Evolutionary conservation across 805 yeast species (phyloP).

Genomic region (Ogataea nitratoaversa): DNA sequence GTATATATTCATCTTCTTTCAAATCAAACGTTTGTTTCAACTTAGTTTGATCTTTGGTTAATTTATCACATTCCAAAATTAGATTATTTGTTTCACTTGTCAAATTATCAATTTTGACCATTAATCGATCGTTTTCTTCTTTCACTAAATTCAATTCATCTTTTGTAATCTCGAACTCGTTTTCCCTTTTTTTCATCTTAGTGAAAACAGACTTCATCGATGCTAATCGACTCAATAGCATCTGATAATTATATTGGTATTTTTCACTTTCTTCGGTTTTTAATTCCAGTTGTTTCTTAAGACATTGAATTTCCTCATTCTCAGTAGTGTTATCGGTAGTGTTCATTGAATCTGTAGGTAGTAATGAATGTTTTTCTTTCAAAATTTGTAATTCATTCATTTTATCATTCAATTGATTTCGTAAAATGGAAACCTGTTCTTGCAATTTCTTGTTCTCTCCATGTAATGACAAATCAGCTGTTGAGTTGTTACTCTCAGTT

Average conservation of each 20-base stretch:
- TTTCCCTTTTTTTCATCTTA: conserved; percentile 69
- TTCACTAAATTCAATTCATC: conserved; percentile 39
- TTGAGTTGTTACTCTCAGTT: too few species aligned
- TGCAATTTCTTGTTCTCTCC: neutral
- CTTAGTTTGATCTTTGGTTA: conserved; percentile 36
- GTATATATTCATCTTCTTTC: conserved; percentile 37
- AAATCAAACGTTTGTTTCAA: conserved; percentile 35
- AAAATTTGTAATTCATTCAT: neutral
- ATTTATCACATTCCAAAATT: conserved; percentile 51
- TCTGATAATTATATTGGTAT: conserved; percentile 56
- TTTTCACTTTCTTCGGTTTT: conserved; percentile 51
- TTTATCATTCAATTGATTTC: neutral
- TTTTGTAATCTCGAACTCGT: conserved; percentile 53
- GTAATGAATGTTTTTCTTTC: neutral
- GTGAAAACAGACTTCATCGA: conserved; percentile 70
- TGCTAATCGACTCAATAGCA: conserved; percentile 56
- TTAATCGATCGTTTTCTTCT: conserved; percentile 32
- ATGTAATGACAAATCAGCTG: too few species aligned
- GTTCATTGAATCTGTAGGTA: too few species aligned
- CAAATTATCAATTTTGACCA: conserved; percentile 21
- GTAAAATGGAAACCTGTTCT: neutral
- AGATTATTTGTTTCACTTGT: conserved; percentile 34
- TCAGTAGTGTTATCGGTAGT: neutral
- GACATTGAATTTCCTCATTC: conserved; percentile 4
- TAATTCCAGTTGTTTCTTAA: conserved; percentile 30